These are phyloP conservation scores for Calocybe indica DNA, from an alignment of 768 basidiomycete species.

Conservation along the genomic window DNA sequence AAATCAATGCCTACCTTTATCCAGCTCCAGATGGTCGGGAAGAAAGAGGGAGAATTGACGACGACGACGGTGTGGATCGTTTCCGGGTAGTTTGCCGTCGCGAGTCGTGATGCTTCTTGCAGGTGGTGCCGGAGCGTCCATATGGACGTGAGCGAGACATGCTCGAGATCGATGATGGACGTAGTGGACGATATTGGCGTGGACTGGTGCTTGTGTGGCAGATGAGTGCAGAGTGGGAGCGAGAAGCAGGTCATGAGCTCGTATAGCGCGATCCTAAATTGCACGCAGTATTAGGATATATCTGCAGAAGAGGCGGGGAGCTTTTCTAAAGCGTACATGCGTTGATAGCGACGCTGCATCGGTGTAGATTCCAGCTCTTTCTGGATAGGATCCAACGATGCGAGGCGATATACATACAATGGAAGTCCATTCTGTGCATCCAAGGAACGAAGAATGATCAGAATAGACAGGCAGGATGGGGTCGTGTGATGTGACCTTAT, in stretches of 20 bases:
- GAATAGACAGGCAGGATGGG: background rate
- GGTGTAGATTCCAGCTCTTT: conserved; percentile 55
- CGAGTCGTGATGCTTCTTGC: conserved; percentile 67
- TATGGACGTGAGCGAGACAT: conserved; percentile 54
- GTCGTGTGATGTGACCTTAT: conserved; percentile 44
- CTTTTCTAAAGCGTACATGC: conserved; percentile 46
- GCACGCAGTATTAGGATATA: background rate
- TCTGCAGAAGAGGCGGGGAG: background rate
- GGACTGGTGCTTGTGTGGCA: conserved; percentile 45
- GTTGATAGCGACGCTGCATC: conserved; percentile 51
- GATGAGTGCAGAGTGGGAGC: conserved; percentile 54
- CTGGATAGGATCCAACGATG: conserved; percentile 51
- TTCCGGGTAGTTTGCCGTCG: conserved; percentile 80
- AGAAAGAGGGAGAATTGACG: conserved; percentile 80
- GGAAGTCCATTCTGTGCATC: conserved; percentile 54
- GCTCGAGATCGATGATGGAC: conserved; percentile 69
- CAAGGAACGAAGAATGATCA: background rate
- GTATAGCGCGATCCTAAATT: conserved; percentile 51
- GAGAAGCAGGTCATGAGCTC: conserved; percentile 64
- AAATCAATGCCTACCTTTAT: conserved; percentile 46
- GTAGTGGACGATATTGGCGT: conserved; percentile 56
- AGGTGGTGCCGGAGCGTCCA: conserved; percentile 70
- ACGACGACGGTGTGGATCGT: conserved; percentile 62
- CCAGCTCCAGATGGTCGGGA: conserved; percentile 82
- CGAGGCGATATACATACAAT: conserved; percentile 70